A percentile compares a stretch with the other conserved stretches of the same genome.
These are phyloP conservation scores for Schizothecium vesticola DNA, from an alignment of 495 filamentous ascomycete species.

Conservation along the genomic window DNA sequence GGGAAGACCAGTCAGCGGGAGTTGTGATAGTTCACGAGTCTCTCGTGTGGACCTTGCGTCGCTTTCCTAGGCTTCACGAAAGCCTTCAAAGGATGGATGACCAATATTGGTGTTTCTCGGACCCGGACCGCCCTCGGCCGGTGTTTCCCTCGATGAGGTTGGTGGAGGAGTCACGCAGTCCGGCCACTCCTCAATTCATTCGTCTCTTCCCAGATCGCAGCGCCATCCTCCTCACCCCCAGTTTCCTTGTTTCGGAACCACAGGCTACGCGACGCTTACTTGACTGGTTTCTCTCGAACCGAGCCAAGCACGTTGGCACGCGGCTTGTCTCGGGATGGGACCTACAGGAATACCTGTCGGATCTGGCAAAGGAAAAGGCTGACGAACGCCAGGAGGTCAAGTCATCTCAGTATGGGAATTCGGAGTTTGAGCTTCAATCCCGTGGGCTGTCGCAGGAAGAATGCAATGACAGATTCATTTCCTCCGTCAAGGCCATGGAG, in stretches of 20 bases:
- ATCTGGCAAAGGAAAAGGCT: conserved; percentile 37
- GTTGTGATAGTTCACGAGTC: conserved; percentile 35
- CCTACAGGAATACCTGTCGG: conserved; percentile 38
- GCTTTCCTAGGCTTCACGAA: conserved; percentile 22
- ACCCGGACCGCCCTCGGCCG: conserved; percentile 18
- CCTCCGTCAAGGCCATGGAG: conserved; percentile 22
- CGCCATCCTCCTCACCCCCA: conserved; percentile 59
- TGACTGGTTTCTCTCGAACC: conserved; percentile 47
- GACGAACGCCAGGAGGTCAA: conserved; percentile 9
- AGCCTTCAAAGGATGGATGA: conserved; percentile 16
- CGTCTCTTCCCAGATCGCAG: conserved; percentile 55
- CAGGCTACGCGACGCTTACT: conserved; percentile 48
- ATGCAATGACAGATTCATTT: conserved; percentile 23
- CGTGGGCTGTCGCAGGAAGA: conserved; percentile 21
- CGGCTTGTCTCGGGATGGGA: conserved; percentile 35
- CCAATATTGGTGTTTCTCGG: conserved; percentile 31
- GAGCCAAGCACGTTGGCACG: conserved; percentile 19
- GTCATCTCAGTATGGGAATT: not conserved
- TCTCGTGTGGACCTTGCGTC: conserved; percentile 23
- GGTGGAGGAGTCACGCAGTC: not conserved
- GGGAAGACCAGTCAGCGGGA: conserved; percentile 9
- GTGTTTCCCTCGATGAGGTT: conserved; percentile 21
- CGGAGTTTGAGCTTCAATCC: conserved; percentile 19
- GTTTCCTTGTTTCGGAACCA: conserved; percentile 51
- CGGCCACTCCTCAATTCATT: conserved; percentile 32